phyloP scores from a whole-genome alignment of 192 early-diverging fungal genomes.

The Thoreauomyces humboldtii region DNA sequence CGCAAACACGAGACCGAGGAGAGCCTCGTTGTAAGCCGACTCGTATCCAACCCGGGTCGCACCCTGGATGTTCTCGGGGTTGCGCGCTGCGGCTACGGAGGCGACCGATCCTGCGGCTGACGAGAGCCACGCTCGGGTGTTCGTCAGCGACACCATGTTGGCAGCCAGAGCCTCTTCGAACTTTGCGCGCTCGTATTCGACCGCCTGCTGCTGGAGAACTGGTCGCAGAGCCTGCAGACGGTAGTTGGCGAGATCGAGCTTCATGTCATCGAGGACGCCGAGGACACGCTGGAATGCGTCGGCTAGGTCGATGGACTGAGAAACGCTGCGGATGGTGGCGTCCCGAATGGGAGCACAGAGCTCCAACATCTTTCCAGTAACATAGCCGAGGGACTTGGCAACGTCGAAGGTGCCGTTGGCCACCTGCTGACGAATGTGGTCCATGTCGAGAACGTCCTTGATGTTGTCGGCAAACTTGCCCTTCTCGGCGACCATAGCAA shows the following conservation, averaged over 20 bases:
- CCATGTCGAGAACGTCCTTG: conserved; percentile 64
- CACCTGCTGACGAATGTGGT: conserved; percentile 67
- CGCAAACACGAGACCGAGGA: conserved; percentile 50
- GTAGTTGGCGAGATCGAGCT: conserved; percentile 79
- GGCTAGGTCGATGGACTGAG: conserved; percentile 21
- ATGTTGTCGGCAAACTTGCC: conserved; percentile 57
- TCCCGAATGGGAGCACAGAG: conserved; percentile 81
- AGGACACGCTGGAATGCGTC: conserved; percentile 53
- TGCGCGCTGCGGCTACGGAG: conserved; percentile 41
- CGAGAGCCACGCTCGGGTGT: conserved; percentile 64
- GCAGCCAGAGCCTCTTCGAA: conserved; percentile 56
- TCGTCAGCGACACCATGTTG: conserved; percentile 42
- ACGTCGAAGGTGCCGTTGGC: conserved; percentile 57
- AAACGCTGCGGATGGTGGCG: conserved; percentile 42
- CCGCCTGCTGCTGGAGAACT: conserved; percentile 63
- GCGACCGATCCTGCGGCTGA: conserved; percentile 31
- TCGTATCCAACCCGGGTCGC: conserved; percentile 46
- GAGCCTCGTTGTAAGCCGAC: conserved; percentile 53
- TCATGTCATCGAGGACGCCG: conserved; percentile 71
- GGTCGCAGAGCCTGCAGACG: conserved; percentile 65
- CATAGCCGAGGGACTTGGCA: conserved; percentile 36
- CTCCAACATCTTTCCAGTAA: conserved; percentile 60
- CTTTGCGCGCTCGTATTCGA: conserved; percentile 70
- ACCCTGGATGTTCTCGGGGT: conserved; percentile 53
- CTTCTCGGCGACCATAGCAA: conserved; percentile 59